Evolutionary conservation across 148 eudicot species (phyloP), one percentile per base, ranked within the genome.

Genomic region (Linanthus parryae): DNA sequence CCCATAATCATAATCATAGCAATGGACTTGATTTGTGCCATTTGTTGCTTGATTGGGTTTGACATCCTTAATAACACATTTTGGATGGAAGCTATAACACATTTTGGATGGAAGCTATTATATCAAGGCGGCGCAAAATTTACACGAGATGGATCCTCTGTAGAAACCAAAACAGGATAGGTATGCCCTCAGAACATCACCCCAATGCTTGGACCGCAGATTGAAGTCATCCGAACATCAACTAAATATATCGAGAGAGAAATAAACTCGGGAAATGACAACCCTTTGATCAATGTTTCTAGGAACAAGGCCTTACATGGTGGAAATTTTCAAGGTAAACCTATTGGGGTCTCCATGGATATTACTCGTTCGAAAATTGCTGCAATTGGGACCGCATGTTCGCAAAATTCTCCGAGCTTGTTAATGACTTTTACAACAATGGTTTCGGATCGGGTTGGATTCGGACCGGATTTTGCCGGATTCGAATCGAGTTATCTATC

Each of bases 341-440:
- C 96, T 7, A 88, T 88, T 29, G 96, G 96, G 21, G 94, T 84
- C 1, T 81, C 96, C 23, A 88, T 88, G 96, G 96, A 88, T 44
- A 88, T 84, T 13, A 47, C 94, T 0, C 67, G 96, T 17, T 57
- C 84, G 33, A 94, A 94, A 5, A 54, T 88, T 2, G 89, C 94
- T 4, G 71, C 96, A 0, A 88, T 88, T 8, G 96, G 96, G 11
- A 88, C 35, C 56, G 84, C 7, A 33, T 88, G 75, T 88, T 88
- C 54, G 96, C 96, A 5, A 94, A 88, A 39, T 84, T 81, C 40
- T 88, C 96, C 0, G 96, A 88, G 53, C 79, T 88, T 3, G 94
- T 81, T 0, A 84, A 88, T 46, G 96, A 88, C 37, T 79, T 59
- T 39, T 88, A 88, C 78, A 88, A 88, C 84, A 84, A 84, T 13